Evolutionary conservation across 1,284 basidiomycete species (phyloP).

Genomic region (Ganoderma meredithae): DNA sequence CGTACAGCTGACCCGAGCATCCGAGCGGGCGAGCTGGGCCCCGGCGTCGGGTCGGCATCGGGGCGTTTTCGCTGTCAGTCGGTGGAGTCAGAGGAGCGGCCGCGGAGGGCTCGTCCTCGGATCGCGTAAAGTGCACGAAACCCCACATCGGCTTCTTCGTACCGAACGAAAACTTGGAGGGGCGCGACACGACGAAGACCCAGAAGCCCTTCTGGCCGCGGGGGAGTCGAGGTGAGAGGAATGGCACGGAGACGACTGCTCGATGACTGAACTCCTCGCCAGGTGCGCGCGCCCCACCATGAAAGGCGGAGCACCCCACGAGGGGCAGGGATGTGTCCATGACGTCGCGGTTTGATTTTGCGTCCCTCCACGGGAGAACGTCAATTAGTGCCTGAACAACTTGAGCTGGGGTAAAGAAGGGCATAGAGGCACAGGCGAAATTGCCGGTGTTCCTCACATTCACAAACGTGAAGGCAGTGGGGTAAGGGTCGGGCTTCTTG

Average conservation of each 20-base stretch:
- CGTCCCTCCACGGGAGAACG: conserved; percentile 11
- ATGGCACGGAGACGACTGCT: conserved; percentile 14
- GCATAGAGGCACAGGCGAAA: not conserved
- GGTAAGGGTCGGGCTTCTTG: not conserved
- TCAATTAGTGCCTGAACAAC: conserved; percentile 12
- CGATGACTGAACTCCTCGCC: conserved; percentile 4
- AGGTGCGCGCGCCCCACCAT: not conserved
- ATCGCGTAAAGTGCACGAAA: conserved; percentile 11
- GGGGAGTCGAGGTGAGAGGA: not conserved
- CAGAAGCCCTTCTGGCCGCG: conserved; percentile 13
- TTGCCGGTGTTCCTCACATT: not conserved
- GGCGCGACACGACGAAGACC: conserved; percentile 1
- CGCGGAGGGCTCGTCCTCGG: not conserved
- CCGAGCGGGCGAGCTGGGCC: not conserved
- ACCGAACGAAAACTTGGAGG: not conserved
- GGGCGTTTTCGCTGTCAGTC: not conserved
- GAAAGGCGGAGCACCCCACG: conserved; percentile 4
- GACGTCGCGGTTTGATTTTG: not conserved
- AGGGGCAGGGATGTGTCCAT: not conserved
- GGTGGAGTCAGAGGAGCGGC: too few species aligned
- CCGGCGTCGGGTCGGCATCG: not conserved
- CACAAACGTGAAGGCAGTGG: conserved; percentile 20
- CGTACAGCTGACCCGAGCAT: conserved; percentile 2
- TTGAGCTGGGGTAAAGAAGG: conserved; percentile 20
- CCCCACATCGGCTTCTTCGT: conserved; percentile 7